Percentiles rank a stretch among this genome's conserved stretches.
These are phyloP conservation scores for Mucuna pruriens DNA, from an alignment of 306 rosid genomes.

Conservation along the genomic window DNA sequence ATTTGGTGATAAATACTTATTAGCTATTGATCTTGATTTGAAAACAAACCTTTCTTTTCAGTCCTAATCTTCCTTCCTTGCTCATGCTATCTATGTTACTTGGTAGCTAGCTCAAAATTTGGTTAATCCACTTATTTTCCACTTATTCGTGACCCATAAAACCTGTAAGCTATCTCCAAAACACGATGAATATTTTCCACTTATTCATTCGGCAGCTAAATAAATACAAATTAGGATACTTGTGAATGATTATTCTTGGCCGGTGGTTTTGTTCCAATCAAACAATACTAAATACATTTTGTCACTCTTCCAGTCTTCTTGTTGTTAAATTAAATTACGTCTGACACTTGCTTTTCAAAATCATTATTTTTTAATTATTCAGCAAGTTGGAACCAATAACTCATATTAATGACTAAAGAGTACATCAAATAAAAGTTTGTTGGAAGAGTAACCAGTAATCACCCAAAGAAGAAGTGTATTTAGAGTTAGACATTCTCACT, in stretches of 20 bases:
- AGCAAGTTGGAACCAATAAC: neutral
- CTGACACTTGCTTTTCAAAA: neutral
- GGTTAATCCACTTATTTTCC: constrained; percentile 22
- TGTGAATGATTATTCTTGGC: neutral
- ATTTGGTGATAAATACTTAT: constrained; percentile 6
- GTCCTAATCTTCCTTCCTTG: neutral
- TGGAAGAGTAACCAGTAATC: neutral
- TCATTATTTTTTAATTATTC: neutral
- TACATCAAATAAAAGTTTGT: neutral
- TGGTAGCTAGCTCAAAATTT: neutral
- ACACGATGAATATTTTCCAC: neutral
- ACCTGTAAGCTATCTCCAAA: neutral
- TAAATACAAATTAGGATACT: neutral
- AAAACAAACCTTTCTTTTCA: constrained; percentile 10
- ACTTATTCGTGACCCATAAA: too few relatives aligned
- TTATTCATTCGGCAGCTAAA: neutral
- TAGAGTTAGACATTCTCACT: neutral
- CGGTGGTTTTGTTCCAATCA: neutral
- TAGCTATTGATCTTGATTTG: neutral
- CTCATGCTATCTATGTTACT: neutral
- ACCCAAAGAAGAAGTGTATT: neutral
- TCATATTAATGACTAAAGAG: neutral
- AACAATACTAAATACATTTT: neutral
- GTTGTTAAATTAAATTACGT: neutral
- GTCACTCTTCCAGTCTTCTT: neutral